phyloP scores from a whole-genome alignment of 371 early-diverging fungal genomes.

The Dichotomocladium elegans region DNA sequence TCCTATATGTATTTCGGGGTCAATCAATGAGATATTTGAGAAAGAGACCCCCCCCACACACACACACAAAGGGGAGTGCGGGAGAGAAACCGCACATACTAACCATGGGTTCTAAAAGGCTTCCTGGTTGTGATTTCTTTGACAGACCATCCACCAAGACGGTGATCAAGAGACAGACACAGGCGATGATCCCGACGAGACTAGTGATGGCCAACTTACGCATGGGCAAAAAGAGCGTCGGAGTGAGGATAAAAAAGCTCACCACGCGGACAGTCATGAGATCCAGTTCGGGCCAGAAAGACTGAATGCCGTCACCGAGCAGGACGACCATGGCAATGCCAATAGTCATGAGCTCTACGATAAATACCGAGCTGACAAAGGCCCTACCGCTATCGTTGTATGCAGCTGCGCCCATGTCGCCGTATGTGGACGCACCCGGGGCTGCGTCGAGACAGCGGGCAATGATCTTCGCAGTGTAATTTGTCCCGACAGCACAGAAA shows the following conservation, averaged over 20 bases:
- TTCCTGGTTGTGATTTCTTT: conserved; percentile 46
- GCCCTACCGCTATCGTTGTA: conserved; percentile 52
- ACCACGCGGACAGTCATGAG: conserved; percentile 15
- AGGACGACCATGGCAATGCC: conserved; percentile 32
- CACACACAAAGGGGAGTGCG: neutral
- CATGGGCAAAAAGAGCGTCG: conserved; percentile 32
- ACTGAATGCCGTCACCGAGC: conserved; percentile 27
- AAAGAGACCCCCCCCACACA: neutral
- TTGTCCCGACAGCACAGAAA: conserved; percentile 44
- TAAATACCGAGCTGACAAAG: conserved; percentile 45
- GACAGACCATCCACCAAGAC: conserved; percentile 41
- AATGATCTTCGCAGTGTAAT: conserved; percentile 56
- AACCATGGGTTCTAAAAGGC: conserved; percentile 47
- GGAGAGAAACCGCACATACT: neutral
- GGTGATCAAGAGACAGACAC: conserved; percentile 24
- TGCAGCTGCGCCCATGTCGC: conserved; percentile 65
- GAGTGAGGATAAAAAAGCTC: conserved; percentile 24
- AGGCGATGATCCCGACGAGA: conserved; percentile 40
- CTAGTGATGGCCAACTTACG: conserved; percentile 40
- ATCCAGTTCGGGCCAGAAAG: conserved; percentile 17
- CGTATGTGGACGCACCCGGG: conserved; percentile 38
- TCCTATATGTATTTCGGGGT: conserved; percentile 6
- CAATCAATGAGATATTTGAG: neutral
- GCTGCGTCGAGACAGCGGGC: conserved; percentile 25
- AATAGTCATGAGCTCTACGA: conserved; percentile 58